Evolutionary conservation across 2,329 filamentous ascomycete species (phyloP).

Genomic region (Raffaelea ambrosiae): DNA sequence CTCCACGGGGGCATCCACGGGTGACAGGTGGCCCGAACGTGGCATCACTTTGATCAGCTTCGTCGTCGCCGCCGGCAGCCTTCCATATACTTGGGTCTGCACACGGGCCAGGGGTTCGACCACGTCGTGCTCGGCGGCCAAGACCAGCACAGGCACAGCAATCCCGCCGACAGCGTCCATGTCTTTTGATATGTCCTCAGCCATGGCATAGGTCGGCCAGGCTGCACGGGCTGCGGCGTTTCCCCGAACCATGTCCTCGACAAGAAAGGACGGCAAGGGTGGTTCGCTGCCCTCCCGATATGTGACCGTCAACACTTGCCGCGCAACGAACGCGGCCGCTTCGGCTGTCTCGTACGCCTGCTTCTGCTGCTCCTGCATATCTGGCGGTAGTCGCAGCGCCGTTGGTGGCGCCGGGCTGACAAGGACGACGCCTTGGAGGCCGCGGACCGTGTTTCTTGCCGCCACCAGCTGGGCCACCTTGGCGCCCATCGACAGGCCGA

Average conservation of each 20-base stretch:
- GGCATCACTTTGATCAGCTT: conserved; percentile 10
- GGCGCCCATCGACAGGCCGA: conserved; percentile 31
- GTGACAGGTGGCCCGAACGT: conserved; percentile 10
- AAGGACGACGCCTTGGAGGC: conserved; percentile 17
- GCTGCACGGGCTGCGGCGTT: conserved; percentile 21
- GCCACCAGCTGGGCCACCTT: conserved; percentile 24
- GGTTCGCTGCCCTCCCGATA: neutral
- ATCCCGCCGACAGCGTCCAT: no score
- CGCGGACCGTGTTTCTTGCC: conserved; percentile 16
- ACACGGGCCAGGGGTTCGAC: conserved; percentile 18
- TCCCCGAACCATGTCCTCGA: conserved; percentile 21
- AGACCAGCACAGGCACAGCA: conserved; percentile 11
- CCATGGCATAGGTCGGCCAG: conserved; percentile 25
- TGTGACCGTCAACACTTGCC: conserved; percentile 21
- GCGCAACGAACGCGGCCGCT: conserved; percentile 20
- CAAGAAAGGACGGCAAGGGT: conserved; percentile 6
- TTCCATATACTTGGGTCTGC: conserved; percentile 15
- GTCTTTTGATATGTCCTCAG: conserved; percentile 16
- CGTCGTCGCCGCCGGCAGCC: conserved; percentile 5
- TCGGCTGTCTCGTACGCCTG: conserved; percentile 21
- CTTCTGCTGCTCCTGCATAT: conserved; percentile 25
- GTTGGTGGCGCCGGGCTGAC: conserved; percentile 24
- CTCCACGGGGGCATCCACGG: conserved; percentile 8
- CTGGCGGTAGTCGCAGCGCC: conserved; percentile 19
- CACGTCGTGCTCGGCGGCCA: neutral